Evolutionary conservation across 441 rosid species (phyloP).

Genomic region (Adansonia grandidieri): DNA sequence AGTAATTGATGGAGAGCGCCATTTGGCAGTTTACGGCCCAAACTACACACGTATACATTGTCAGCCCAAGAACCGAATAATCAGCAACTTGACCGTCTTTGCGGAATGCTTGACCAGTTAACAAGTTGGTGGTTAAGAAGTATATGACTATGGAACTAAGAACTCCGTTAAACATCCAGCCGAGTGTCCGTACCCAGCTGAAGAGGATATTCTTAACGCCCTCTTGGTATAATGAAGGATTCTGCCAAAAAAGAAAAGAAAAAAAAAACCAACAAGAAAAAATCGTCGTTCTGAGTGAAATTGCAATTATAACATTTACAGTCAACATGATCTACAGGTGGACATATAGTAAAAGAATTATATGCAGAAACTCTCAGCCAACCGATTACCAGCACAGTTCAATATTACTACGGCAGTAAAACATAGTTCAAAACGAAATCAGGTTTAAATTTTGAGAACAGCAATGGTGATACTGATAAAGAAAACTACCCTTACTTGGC

Average conservation of each 20-base stretch:
- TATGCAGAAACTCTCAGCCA: background rate
- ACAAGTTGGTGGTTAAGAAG: conserved; percentile 58
- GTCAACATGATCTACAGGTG: background rate
- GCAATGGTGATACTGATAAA: background rate
- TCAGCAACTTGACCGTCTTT: conserved; percentile 66
- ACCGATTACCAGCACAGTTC: background rate
- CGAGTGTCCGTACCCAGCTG: conserved; percentile 74
- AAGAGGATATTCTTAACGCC: conserved; percentile 73
- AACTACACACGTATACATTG: conserved; percentile 76
- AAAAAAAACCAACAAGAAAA: too few relatives aligned
- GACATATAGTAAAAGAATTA: background rate
- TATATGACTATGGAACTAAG: conserved; percentile 71
- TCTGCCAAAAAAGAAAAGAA: conserved; percentile 37
- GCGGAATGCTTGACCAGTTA: conserved; percentile 63
- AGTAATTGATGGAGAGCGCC: conserved; percentile 84
- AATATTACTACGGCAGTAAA: background rate
- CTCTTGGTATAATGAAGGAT: conserved; percentile 72
- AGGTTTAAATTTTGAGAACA: background rate
- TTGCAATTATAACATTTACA: background rate
- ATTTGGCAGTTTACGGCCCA: conserved; percentile 87
- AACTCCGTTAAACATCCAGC: conserved; percentile 84
- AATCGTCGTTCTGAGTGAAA: too few relatives aligned
- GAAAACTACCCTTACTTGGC: background rate
- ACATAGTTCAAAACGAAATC: background rate
- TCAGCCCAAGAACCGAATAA: conserved; percentile 65